Evolutionary conservation across 2,329 filamentous ascomycete species (phyloP).

Genomic region (Achaetomium macrosporum): DNA sequence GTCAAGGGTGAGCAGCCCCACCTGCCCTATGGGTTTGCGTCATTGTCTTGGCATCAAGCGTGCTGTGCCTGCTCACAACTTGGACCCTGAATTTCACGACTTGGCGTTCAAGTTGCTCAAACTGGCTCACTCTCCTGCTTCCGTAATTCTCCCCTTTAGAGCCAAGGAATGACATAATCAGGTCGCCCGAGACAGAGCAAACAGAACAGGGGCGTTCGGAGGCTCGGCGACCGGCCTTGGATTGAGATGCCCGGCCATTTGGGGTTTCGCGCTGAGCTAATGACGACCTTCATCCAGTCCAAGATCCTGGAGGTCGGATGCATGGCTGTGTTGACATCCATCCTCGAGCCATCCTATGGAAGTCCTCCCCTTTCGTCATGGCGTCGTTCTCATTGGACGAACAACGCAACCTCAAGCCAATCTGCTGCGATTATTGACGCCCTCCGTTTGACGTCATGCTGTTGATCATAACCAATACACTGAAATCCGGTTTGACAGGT

Average conservation of each 20-base stretch:
- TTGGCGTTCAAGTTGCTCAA: too few relatives aligned
- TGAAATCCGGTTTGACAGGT: conserved; percentile 19
- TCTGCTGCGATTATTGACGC: background rate
- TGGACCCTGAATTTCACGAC: too few relatives aligned
- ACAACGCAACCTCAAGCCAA: background rate
- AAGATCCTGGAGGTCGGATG: background rate
- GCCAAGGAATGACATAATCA: too few relatives aligned
- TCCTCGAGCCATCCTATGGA: background rate
- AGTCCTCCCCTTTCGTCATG: conserved; percentile 7
- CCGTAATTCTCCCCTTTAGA: too few relatives aligned
- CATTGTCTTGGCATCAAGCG: conserved; percentile 7
- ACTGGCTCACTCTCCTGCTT: too few relatives aligned
- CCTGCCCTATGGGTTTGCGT: conserved; percentile 3
- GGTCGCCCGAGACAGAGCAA: too few relatives aligned
- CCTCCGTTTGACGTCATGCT: conserved; percentile 25
- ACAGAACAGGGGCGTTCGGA: too few relatives aligned
- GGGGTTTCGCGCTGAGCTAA: too few relatives aligned
- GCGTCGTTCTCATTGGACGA: conserved; percentile 21
- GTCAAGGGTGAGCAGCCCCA: background rate
- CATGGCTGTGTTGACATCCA: background rate
- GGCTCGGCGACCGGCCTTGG: too few relatives aligned
- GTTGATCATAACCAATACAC: conserved; percentile 10
- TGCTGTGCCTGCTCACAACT: too few relatives aligned
- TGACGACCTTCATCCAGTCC: background rate
- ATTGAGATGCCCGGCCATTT: too few relatives aligned